These are phyloP conservation scores for Pythium dissimile DNA, from an alignment of 352 stramenopile species.

Conservation along the genomic window DNA sequence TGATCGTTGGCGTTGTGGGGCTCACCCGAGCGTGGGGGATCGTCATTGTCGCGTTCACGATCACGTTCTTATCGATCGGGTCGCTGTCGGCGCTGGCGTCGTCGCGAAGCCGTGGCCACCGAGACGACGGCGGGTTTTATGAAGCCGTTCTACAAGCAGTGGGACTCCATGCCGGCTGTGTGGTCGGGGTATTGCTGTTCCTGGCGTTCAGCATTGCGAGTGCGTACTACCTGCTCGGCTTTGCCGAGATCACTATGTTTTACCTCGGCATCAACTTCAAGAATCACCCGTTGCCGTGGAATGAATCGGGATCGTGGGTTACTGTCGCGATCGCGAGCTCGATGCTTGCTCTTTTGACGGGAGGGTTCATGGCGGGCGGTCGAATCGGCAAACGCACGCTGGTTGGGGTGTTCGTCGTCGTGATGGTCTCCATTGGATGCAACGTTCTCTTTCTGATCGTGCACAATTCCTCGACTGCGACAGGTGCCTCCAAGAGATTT, in stretches of 20 bases:
- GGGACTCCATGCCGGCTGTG: conserved; percentile 29
- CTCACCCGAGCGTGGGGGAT: conserved; percentile 22
- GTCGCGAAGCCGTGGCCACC: not conserved
- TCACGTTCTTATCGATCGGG: conserved; percentile 45
- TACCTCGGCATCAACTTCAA: conserved; percentile 27
- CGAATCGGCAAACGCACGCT: conserved; percentile 22
- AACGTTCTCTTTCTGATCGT: conserved; percentile 35
- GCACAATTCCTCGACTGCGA: conserved; percentile 24
- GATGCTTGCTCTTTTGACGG: conserved; percentile 23
- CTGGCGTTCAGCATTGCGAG: conserved; percentile 33
- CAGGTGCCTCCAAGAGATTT: conserved; percentile 24
- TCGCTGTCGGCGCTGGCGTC: conserved; percentile 47
- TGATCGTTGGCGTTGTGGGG: conserved; percentile 35
- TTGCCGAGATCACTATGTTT: conserved; percentile 45
- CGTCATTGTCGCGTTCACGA: conserved; percentile 31
- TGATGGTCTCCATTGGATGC: conserved; percentile 31
- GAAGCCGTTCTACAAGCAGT: conserved; percentile 23
- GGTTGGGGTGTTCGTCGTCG: conserved; percentile 34
- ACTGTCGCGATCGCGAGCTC: conserved; percentile 29
- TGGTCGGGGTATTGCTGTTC: conserved; percentile 37
- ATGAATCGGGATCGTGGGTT: conserved; percentile 28
- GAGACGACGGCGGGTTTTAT: conserved; percentile 22
- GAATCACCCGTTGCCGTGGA: conserved; percentile 35
- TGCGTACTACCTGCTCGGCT: conserved; percentile 46
- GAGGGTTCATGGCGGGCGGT: conserved; percentile 11